Percentiles rank a stretch among this genome's conserved stretches.
These are phyloP conservation scores for Cyberlindnera misumaiensis DNA, from an alignment of 805 yeast genomes.

Conservation along the genomic window DNA sequence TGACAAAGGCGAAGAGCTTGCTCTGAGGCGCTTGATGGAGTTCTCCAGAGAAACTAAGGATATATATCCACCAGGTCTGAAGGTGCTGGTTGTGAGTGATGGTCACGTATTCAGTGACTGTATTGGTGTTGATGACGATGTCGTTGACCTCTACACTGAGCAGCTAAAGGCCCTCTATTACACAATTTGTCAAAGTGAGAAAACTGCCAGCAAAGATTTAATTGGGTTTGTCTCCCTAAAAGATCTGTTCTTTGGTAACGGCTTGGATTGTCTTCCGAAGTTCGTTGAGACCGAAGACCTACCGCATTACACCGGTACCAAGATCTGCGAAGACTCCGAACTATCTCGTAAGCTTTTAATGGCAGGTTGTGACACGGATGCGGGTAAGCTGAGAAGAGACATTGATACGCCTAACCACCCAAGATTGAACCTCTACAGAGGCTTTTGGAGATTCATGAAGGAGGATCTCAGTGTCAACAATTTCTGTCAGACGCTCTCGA, in stretches of 20 bases:
- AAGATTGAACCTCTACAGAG: slow-evolving; percentile 45
- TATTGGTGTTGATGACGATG: slow-evolving; percentile 52
- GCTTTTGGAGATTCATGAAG: slow-evolving; percentile 52
- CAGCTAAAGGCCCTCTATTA: slow-evolving; percentile 38
- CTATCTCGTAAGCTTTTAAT: slow-evolving; percentile 33
- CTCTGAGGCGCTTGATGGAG: slow-evolving; percentile 31
- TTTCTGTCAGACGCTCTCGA: slow-evolving; percentile 32
- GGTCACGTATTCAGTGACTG: slow-evolving; percentile 64
- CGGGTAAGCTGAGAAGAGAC: slow-evolving; percentile 61
- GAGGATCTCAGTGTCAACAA: slow-evolving; percentile 46
- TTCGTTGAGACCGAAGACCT: slow-evolving; percentile 26
- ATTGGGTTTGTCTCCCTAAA: slow-evolving; percentile 37
- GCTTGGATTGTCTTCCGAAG: slow-evolving; percentile 22
- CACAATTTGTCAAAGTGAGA: slow-evolving; percentile 16
- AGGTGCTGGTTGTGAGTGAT: slow-evolving; percentile 52
- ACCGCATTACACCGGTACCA: slow-evolving; percentile 32
- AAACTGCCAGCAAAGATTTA: slow-evolving; percentile 20
- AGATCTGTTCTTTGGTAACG: slow-evolving; percentile 31
- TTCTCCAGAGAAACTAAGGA: slow-evolving; percentile 26
- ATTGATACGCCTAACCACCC: slow-evolving; percentile 50
- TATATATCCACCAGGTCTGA: slow-evolving; percentile 49
- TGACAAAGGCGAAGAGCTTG: slow-evolving; percentile 47
- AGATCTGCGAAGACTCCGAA: slow-evolving; percentile 32
- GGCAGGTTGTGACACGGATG: slow-evolving; percentile 44
- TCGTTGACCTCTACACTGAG: slow-evolving; percentile 41